Percentiles rank a stretch among this genome's conserved stretches.
Conservation (phyloP, 1,284 basidiomycete genomes). For the Cutaneotrichosporon dermatis region DNA sequence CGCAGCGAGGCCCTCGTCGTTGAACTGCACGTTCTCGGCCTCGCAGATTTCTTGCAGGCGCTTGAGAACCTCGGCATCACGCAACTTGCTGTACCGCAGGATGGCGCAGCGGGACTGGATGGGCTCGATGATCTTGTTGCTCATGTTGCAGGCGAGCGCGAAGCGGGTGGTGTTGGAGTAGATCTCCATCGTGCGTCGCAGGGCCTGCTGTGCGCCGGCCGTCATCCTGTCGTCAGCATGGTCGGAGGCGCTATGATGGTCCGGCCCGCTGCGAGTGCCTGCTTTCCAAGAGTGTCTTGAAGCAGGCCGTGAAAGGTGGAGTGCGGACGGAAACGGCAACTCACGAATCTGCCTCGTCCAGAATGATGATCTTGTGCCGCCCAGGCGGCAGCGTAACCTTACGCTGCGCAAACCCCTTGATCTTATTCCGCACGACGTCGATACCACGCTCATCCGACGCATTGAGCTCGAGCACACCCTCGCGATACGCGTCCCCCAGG, state of each 20-base stretch:
- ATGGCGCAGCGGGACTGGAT: constrained; percentile 98
- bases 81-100: constrained; percentile 83
- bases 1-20: constrained; percentile 89
- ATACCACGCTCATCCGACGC: constrained; percentile 98
- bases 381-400: constrained; percentile 95
- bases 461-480: constrained; percentile 94
- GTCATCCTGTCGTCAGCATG: constrained; percentile 70
- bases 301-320: too few species aligned
- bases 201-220: constrained; percentile 92
- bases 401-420: constrained; percentile 97
- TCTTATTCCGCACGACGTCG: constrained; percentile 97
- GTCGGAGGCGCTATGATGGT: too few species aligned
- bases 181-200: constrained; percentile 98
- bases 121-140: constrained; percentile 99
- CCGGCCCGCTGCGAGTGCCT: too few species aligned
- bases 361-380: constrained; percentile 94
- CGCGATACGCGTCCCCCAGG: constrained; percentile 94
- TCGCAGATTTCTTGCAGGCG: constrained; percentile 90
- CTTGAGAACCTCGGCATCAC: constrained; percentile 85
- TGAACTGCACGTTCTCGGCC: constrained; percentile 86
- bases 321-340: too few species aligned
- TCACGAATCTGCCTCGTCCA: constrained; percentile 97
- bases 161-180: constrained; percentile 98
- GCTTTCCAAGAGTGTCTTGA: too few species aligned
- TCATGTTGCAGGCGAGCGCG: constrained; percentile 97